A percentile compares a stretch with the other conserved stretches of the same genome.
Evolutionary conservation across 805 yeast genomes (phyloP).

Genomic region (Ogataea kodamae): DNA sequence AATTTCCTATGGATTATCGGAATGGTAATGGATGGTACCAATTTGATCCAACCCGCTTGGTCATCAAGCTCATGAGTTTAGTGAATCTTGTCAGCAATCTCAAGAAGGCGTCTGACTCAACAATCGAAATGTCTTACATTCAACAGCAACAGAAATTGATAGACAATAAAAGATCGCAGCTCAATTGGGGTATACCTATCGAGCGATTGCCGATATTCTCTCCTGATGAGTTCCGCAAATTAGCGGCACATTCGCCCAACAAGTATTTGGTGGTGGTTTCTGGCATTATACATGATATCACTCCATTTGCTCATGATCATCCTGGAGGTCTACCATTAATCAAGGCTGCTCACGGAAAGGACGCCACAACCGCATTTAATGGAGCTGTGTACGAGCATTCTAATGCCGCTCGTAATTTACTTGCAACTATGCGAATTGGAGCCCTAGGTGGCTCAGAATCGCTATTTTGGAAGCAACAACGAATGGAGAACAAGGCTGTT

Average conservation of each 20-base stretch:
- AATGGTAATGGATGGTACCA: slow-evolving; percentile 68
- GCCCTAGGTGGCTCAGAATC: slow-evolving; percentile 80
- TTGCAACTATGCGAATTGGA: slow-evolving; percentile 93
- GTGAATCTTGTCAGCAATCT: slow-evolving; percentile 59
- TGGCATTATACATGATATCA: slow-evolving; percentile 89
- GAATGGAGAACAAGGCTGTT: slow-evolving; percentile 60
- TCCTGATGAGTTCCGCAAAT: slow-evolving; percentile 41
- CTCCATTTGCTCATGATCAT: slow-evolving; percentile 86
- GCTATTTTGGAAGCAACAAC: slow-evolving; percentile 77
- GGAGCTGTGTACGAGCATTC: slow-evolving; percentile 94
- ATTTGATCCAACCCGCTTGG: slow-evolving; percentile 86
- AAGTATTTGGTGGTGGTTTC: slow-evolving; percentile 73
- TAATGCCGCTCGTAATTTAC: slow-evolving; percentile 85
- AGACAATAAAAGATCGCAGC: slow-evolving; percentile 69
- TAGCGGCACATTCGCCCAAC: slow-evolving; percentile 32
- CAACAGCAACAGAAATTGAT: slow-evolving; percentile 80
- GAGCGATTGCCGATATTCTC: slow-evolving; percentile 72
- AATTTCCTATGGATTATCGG: slow-evolving; percentile 88
- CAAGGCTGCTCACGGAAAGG: slow-evolving; percentile 81
- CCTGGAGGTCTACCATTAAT: slow-evolving; percentile 89
- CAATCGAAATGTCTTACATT: slow-evolving; percentile 67
- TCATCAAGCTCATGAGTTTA: slow-evolving; percentile 47
- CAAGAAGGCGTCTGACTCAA: slow-evolving; percentile 52
- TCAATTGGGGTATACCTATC: slow-evolving; percentile 94
- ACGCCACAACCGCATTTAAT: slow-evolving; percentile 89